These are phyloP conservation scores for Halenospora varia DNA, from an alignment of 495 filamentous ascomycete genomes.

Conservation along the genomic window DNA sequence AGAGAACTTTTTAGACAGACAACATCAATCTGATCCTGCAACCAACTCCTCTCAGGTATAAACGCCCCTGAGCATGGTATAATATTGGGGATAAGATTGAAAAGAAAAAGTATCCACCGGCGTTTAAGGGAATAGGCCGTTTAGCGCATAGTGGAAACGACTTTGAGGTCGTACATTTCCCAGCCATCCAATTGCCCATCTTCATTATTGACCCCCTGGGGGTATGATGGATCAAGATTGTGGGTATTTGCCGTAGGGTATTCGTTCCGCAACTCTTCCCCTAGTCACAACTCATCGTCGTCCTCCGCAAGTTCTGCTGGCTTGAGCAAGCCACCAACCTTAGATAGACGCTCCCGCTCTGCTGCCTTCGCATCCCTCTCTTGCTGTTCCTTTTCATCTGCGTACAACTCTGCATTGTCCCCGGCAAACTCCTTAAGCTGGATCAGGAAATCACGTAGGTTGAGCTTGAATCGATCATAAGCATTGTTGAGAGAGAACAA, in stretches of 20 bases:
- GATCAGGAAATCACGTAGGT: slow-evolving; percentile 94
- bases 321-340: slow-evolving; percentile 87
- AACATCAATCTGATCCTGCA: slow-evolving; percentile 11
- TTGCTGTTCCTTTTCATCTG: slow-evolving; percentile 86
- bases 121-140: background rate
- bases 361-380: slow-evolving; percentile 72
- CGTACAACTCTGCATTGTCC: slow-evolving; percentile 89
- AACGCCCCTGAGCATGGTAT: slow-evolving; percentile 8
- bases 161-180: slow-evolving; percentile 28
- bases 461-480: slow-evolving; percentile 84
- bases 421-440: slow-evolving; percentile 94
- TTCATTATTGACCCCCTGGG: background rate
- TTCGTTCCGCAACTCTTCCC: slow-evolving; percentile 60
- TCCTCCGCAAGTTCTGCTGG: slow-evolving; percentile 76
- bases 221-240: too few species aligned
- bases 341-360: slow-evolving; percentile 83
- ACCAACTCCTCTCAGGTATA: slow-evolving; percentile 17
- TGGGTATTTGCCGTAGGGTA: slow-evolving; percentile 26
- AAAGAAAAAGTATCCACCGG: slow-evolving; percentile 12
- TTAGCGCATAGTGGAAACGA: background rate
- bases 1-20: slow-evolving; percentile 20
- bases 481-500: slow-evolving; percentile 79
- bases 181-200: slow-evolving; percentile 23
- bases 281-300: slow-evolving; percentile 91
- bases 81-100: slow-evolving; percentile 2